Evolutionary conservation across 768 basidiomycete species (phyloP).

Genomic region (Mycena rebaudengoi): DNA sequence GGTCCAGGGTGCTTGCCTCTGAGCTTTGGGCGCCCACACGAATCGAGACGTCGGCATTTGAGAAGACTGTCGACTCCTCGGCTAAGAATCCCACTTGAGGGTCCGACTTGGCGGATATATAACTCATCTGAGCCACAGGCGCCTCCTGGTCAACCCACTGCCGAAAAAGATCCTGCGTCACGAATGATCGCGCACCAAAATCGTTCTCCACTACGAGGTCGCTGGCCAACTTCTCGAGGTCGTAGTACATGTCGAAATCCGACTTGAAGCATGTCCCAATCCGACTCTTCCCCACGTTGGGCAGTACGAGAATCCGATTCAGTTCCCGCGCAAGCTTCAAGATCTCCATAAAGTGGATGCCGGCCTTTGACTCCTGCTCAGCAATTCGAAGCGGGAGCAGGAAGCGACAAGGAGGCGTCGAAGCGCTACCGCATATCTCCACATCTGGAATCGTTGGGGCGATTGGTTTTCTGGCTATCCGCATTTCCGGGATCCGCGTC

Average conservation of each 20-base stretch:
- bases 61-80: not conserved
- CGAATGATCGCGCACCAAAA: conserved; percentile 29
- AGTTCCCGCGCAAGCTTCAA: conserved; percentile 55
- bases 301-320: conserved; percentile 66
- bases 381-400: conserved; percentile 58
- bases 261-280: conserved; percentile 60
- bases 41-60: conserved; percentile 13
- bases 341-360: conserved; percentile 63
- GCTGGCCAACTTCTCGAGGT: conserved; percentile 33
- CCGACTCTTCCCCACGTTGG: conserved; percentile 65
- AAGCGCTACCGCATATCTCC: conserved; percentile 2
- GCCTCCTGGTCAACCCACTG: conserved; percentile 44
- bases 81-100: not conserved
- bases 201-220: conserved; percentile 17
- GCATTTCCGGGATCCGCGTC: conserved; percentile 45
- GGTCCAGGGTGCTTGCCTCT: conserved; percentile 7
- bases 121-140: conserved; percentile 48
- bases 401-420: conserved; percentile 50
- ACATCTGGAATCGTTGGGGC: not conserved
- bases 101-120: conserved; percentile 34
- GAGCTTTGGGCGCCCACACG: conserved; percentile 1
- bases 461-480: not conserved
- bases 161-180: conserved; percentile 47
- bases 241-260: conserved; percentile 62
- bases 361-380: conserved; percentile 69